These are phyloP conservation scores for Rhizophagus sp. DNA, from an alignment of 192 early-diverging fungal species.

Conservation along the genomic window DNA sequence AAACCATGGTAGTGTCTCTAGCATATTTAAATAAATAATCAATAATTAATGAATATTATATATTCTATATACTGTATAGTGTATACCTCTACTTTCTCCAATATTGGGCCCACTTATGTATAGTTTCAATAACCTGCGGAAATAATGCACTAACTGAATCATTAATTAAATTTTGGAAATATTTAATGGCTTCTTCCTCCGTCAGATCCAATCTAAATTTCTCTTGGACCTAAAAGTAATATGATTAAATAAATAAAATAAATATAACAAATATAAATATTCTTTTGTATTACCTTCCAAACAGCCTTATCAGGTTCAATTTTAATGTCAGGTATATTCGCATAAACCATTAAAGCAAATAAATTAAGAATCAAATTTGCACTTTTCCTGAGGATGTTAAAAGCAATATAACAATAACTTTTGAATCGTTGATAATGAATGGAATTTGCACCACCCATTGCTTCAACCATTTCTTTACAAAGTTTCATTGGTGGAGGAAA, in stretches of 20 bases:
- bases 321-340: slow-evolving; percentile 96
- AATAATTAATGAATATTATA: no score
- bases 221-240: slow-evolving; percentile 79
- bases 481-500: slow-evolving; percentile 99
- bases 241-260: not conserved
- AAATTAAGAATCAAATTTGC: slow-evolving; percentile 97
- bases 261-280: slow-evolving; percentile 15
- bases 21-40: no score
- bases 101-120: slow-evolving; percentile 96
- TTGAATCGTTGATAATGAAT: slow-evolving; percentile 89
- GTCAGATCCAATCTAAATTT: slow-evolving; percentile 91
- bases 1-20: no score
- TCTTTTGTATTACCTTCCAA: slow-evolving; percentile 84
- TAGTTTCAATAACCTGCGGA: slow-evolving; percentile 96
- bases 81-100: slow-evolving; percentile 53
- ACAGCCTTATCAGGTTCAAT: slow-evolving; percentile 98
- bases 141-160: slow-evolving; percentile 95
- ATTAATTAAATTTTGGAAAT: slow-evolving; percentile 88
- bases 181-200: slow-evolving; percentile 92
- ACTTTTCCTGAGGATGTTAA: slow-evolving; percentile 88
- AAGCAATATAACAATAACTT: slow-evolving; percentile 93
- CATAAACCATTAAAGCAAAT: slow-evolving; percentile 97
- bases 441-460: slow-evolving; percentile 93
- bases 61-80: no score
- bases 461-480: slow-evolving; percentile 99